Base-by-base conservation (phyloP, 2,329 filamentous ascomycete genomes). In the Fusarium zealandicum region DNA sequence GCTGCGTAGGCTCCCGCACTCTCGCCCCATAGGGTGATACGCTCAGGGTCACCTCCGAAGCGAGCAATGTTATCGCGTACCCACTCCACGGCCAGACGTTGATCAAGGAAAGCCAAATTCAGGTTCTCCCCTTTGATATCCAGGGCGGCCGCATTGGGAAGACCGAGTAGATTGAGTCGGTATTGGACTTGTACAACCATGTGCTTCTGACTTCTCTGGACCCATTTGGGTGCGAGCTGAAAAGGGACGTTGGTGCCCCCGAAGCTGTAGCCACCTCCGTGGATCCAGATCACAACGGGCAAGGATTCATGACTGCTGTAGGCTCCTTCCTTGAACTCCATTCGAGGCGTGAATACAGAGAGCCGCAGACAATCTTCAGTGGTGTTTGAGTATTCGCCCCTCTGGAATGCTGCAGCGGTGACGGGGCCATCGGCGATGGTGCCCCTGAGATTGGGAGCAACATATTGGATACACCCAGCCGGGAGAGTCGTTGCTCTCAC, bases 71-170 rank as follows among this genome's bases (percentile, higher is more conserved):
- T 64, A 8, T 45, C 45, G 0, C 46, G 54, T 4, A 64, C 61
- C 61, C 61, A 64, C 50, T 64, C 61, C 8, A 64, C 60, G 5
- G 61, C 61, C 0, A 64, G 44, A 9, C 61, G 57, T 3, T 64
- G 61, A 2, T 64, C 61, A 11, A 64, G 60, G 1, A 64, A 44
- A 6, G 44, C 45, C 18, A 64, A 20, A 11, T 64, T 64, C 6
- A 61, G 22, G 2, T 62, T 61, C 6, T 56, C 33, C 4, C 32
- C 47, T 3, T 35, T 5, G 3, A 16, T n/a, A 8, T 5, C 43
- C 1, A 64, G n/a, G 0, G 47, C 61, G 9, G 35, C 44, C 1
- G 61, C 41, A 2, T 64, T 64, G 0, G 61, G 61, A 1, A 62
- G 18, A 1, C 61, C 61, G 1, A 64, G 18, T 2, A 64, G 14